phyloP scores from a whole-genome alignment of 768 basidiomycete genomes.

The Pulveroboletus frians region DNA sequence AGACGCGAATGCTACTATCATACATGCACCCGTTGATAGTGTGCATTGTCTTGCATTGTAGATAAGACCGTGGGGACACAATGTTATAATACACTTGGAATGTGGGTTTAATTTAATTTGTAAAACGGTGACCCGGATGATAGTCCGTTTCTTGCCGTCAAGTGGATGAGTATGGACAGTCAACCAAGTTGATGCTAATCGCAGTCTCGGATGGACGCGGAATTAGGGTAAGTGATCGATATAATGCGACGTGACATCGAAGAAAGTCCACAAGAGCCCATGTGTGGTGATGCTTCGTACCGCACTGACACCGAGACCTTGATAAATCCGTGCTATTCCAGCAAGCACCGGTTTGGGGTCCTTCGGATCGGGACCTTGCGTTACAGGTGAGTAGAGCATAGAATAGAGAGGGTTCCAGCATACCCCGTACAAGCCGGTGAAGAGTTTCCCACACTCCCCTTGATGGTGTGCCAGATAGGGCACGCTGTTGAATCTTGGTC shows the following conservation, averaged over 20 bases:
- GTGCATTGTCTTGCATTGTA: constrained; percentile 7
- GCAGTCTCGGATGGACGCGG: constrained; percentile 1
- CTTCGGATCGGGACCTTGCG: constrained; percentile 68
- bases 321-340: constrained; percentile 83
- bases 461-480: constrained; percentile 71
- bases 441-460: constrained; percentile 72
- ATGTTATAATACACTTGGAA: constrained; percentile 25
- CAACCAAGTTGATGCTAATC: constrained; percentile 1
- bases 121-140: constrained; percentile 2
- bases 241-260: constrained; percentile 72
- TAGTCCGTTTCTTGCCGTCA: constrained; percentile 4
- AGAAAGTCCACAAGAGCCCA: constrained; percentile 90
- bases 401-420: constrained; percentile 6
- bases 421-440: constrained; percentile 75
- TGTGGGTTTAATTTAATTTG: constrained; percentile 14
- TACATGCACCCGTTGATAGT: constrained; percentile 5
- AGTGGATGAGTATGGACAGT: constrained; percentile 10
- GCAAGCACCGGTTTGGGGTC: constrained; percentile 70
- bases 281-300: constrained; percentile 89
- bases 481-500: constrained; percentile 93
- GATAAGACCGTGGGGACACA: constrained; percentile 5
- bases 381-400: background rate
- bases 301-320: constrained; percentile 91
- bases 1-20: background rate
- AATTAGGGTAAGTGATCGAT: constrained; percentile 55